Percentiles rank a stretch among this genome's conserved stretches.
These are phyloP conservation scores for Hippophae tibetana DNA, from an alignment of 306 rosid species.

Conservation along the genomic window DNA sequence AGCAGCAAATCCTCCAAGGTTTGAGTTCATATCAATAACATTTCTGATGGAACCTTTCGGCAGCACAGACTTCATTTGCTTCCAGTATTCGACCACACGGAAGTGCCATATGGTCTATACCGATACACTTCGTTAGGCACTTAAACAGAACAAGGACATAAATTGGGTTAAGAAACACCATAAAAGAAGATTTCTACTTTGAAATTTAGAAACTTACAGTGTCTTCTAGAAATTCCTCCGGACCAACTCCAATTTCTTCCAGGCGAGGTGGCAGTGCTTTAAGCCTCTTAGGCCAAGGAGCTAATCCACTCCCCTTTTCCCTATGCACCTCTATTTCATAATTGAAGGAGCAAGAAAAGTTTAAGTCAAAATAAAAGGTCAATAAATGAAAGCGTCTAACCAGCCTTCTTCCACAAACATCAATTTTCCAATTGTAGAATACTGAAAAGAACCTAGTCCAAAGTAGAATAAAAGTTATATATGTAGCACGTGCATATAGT, in stretches of 20 bases:
- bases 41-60: conserved; percentile 42
- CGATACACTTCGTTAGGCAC: conserved; percentile 4
- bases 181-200: not conserved
- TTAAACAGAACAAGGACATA: not conserved
- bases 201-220: conserved; percentile 30
- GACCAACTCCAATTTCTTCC: conserved; percentile 41
- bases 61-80: conserved; percentile 42
- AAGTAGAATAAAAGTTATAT: not conserved
- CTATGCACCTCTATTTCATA: conserved; percentile 37
- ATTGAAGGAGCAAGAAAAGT: conserved; percentile 2
- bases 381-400: not conserved
- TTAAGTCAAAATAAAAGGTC: not conserved
- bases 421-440: not conserved
- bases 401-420: not conserved
- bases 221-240: conserved; percentile 48
- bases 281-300: conserved; percentile 60
- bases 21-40: conserved; percentile 60
- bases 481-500: not conserved
- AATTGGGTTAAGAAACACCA: not conserved
- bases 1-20: conserved; percentile 59
- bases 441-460: not conserved
- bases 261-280: conserved; percentile 40
- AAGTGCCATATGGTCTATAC: conserved; percentile 41
- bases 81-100: conserved; percentile 52
- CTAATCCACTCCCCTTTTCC: conserved; percentile 36